Percentiles rank a stretch among this genome's conserved stretches.
Evolutionary conservation across 2,329 filamentous ascomycete genomes (phyloP).

Genomic region (Xylariaceae sp.): DNA sequence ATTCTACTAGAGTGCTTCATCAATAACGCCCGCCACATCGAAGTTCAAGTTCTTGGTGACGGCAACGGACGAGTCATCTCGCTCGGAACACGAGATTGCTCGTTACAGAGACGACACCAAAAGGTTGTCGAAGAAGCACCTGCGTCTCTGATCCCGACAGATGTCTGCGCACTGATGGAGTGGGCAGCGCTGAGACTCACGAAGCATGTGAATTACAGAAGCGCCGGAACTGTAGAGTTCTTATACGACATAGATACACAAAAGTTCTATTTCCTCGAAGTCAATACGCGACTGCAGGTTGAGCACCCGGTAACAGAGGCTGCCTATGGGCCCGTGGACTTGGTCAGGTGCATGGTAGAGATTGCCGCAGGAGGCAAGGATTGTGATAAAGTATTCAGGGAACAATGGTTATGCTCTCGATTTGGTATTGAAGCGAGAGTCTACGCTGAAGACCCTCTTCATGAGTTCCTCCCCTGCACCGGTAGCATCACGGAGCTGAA

Average conservation of each 20-base stretch:
- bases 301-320: slow-evolving; percentile 74
- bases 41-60: slow-evolving; percentile 53
- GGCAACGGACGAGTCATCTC: slow-evolving; percentile 53
- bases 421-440: slow-evolving; percentile 8
- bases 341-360: slow-evolving; percentile 6
- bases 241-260: slow-evolving; percentile 59
- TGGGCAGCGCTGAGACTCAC: slow-evolving; percentile 50
- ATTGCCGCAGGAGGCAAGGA: neutral
- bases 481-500: slow-evolving; percentile 6
- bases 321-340: slow-evolving; percentile 5
- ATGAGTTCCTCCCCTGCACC: slow-evolving; percentile 4
- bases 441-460: slow-evolving; percentile 11
- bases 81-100: slow-evolving; percentile 64
- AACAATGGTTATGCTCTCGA: neutral
- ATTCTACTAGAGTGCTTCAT: slow-evolving; percentile 32
- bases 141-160: slow-evolving; percentile 41
- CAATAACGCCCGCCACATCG: slow-evolving; percentile 53
- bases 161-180: slow-evolving; percentile 43
- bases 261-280: slow-evolving; percentile 54
- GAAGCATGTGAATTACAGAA: slow-evolving; percentile 34
- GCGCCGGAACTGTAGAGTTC: slow-evolving; percentile 45
- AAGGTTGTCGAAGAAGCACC: slow-evolving; percentile 59
- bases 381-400: slow-evolving; percentile 3
- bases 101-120: slow-evolving; percentile 63
- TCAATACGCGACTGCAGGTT: slow-evolving; percentile 64